These are phyloP conservation scores for Lipomyces sp. DNA, from an alignment of 805 yeast species.

Conservation along the genomic window DNA sequence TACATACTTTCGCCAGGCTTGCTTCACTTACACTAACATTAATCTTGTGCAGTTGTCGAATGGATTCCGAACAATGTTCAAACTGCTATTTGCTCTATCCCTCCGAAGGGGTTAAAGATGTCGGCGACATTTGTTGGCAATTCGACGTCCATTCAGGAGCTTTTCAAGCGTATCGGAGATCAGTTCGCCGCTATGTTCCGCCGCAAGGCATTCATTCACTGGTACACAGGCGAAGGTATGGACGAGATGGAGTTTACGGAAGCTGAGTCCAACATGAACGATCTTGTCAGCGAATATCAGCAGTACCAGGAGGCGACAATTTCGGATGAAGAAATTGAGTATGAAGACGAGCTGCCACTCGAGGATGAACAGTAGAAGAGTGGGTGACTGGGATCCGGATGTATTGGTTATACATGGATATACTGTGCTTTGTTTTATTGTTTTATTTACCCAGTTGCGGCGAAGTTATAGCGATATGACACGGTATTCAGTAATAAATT, in stretches of 20 bases:
- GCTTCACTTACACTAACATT: neutral
- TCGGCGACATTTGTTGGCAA: conserved; percentile 93
- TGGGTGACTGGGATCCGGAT: no score
- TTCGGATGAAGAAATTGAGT: conserved; percentile 73
- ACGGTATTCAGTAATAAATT: no score
- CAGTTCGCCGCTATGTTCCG: conserved; percentile 92
- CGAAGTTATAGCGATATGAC: no score
- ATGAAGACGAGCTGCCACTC: conserved; percentile 39
- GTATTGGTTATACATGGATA: no score
- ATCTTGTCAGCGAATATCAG: conserved; percentile 85
- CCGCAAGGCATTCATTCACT: conserved; percentile 91
- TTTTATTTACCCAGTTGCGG: no score
- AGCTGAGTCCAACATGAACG: conserved; percentile 91
- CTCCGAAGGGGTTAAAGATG: conserved; percentile 83
- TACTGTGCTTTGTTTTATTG: no score
- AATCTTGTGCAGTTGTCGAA: conserved; percentile 58
- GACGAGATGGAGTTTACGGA: conserved; percentile 92
- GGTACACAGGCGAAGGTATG: conserved; percentile 97
- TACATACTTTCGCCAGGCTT: neutral
- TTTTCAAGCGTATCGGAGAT: conserved; percentile 84
- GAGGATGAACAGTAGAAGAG: conserved; percentile 28
- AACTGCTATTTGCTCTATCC: conserved; percentile 89
- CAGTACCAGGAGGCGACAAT: conserved; percentile 87
- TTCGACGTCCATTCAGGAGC: conserved; percentile 89
- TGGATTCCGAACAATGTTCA: conserved; percentile 98